A percentile compares a stretch with the other conserved stretches of the same genome.
Evolutionary conservation across 306 rosid species (phyloP).

Genomic region (Arachis stenosperma): DNA sequence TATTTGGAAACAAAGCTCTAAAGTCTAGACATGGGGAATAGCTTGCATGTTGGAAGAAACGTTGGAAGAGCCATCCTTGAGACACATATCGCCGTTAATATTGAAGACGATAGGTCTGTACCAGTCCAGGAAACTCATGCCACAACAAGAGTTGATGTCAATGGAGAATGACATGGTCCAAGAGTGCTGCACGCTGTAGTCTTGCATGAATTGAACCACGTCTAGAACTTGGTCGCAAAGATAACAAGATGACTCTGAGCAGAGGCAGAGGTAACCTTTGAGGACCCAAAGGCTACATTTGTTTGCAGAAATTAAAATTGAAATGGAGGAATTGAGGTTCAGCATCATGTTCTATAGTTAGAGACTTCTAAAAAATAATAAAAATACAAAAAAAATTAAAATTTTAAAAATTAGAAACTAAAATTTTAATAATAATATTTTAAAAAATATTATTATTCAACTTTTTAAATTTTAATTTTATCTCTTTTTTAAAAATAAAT

Average conservation of each 20-base stretch:
- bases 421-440: too few relatives aligned
- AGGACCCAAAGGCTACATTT: conserved; percentile 28
- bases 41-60: conserved; percentile 33
- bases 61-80: conserved; percentile 30
- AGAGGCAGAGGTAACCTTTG: conserved; percentile 35
- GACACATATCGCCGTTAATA: conserved; percentile 44
- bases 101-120: conserved; percentile 41
- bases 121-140: conserved; percentile 25
- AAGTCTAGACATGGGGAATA: conserved; percentile 28
- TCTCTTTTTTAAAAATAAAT: too few relatives aligned
- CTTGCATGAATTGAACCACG: conserved; percentile 35
- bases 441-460: too few relatives aligned
- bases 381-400: too few relatives aligned
- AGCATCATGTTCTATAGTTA: too few relatives aligned
- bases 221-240: conserved; percentile 7
- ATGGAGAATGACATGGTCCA: conserved; percentile 35
- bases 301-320: too few relatives aligned
- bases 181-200: conserved; percentile 26
- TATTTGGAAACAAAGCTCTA: conserved; percentile 35
- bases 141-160: conserved; percentile 32
- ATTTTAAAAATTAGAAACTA: too few relatives aligned
- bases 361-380: too few relatives aligned
- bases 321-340: too few relatives aligned
- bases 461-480: too few relatives aligned
- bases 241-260: conserved; percentile 11